Base-by-base conservation (phyloP, 1,139 yeast genomes). In the Kodamaea derodonti region DNA sequence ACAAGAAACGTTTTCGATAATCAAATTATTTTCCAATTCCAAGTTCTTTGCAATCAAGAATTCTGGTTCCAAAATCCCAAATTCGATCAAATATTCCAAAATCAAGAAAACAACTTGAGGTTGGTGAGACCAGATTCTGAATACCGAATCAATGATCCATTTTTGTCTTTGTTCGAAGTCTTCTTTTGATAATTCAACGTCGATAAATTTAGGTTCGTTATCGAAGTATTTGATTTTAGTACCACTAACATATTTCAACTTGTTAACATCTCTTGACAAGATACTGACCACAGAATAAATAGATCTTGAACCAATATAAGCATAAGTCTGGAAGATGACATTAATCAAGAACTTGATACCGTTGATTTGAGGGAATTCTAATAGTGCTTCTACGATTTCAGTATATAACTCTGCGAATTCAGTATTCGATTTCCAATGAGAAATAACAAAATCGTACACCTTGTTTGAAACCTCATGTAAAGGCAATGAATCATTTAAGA, bases 221-320 rank as follows among this genome's bases (percentile, higher is more conserved):
- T 51, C 51, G 12, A 58, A 59, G 35, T 52, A 54, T 14, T 53
- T 55, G 24, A 66, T 55, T 16, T 54, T 43, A 14, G 56, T 45
- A 1, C 75, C 75, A 41, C 66, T 56, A 27, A 67, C 49, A 46
- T 51, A 67, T 45, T 63, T 64, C 44, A 90, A 61, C 37, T 79
- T 70, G 30, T 67, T 69, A 24, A 69, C 60, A 35, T 80, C 74
- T 40, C 80, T 73, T 28, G 72, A 69, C 40, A 87, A 68, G 54
- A 84, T 80, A 46, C 78, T 78, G 35, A 80, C 81, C 27, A 88
- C 88, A 38, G 95, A 95, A 16, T 95, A 85, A 31, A 90, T 73
- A 0, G 97, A 88, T 53, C 97, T 75, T 31, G 87, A 83, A 17
- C 97, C 97, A 41, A 88, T 80, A 49, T 80, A 82, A 31, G 94